Conservation (phyloP, 768 basidiomycete genomes). For the Tylopilus felleus region DNA sequence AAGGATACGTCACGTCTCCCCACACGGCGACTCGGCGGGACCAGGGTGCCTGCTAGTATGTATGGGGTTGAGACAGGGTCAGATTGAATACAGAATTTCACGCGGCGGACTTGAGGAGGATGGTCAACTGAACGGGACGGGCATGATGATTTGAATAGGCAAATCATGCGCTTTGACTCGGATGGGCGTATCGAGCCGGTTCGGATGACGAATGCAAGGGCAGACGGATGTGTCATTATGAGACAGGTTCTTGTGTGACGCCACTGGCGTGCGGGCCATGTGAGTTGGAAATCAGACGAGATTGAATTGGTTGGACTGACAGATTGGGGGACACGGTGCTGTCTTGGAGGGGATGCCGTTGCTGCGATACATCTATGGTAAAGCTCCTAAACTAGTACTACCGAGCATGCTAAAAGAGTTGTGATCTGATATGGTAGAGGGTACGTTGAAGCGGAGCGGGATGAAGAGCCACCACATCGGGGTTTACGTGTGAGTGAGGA, state of each 20-base stretch:
- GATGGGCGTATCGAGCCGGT: background rate
- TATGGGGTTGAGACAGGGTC: conserved; percentile 16
- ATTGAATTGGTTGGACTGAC: conserved; percentile 18
- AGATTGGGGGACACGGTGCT: conserved; percentile 11
- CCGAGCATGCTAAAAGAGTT: conserved; percentile 20
- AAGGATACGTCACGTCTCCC: conserved; percentile 23
- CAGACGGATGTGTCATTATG: conserved; percentile 16
- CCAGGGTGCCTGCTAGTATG: background rate
- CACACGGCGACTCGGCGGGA: conserved; percentile 21
- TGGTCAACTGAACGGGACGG: conserved; percentile 10
- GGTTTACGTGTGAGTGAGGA: conserved; percentile 27
- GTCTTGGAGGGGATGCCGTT: conserved; percentile 19
- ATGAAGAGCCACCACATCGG: conserved; percentile 18
- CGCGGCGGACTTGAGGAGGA: conserved; percentile 17
- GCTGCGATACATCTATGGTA: conserved; percentile 5
- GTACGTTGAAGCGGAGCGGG: conserved; percentile 8
- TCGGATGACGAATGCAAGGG: conserved; percentile 3
- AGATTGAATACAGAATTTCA: conserved; percentile 11
- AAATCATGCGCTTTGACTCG: conserved; percentile 6
- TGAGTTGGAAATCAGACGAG: conserved; percentile 13
- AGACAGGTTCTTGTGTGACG: conserved; percentile 18
- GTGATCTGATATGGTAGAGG: conserved; percentile 17
- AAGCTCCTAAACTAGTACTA: conserved; percentile 17
- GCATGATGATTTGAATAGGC: background rate
- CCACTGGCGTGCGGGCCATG: conserved; percentile 17